Evolutionary conservation across 495 filamentous ascomycete genomes (phyloP), one percentile per base, ranked within the genome.

Genomic region (Tetracladium setigerum): DNA sequence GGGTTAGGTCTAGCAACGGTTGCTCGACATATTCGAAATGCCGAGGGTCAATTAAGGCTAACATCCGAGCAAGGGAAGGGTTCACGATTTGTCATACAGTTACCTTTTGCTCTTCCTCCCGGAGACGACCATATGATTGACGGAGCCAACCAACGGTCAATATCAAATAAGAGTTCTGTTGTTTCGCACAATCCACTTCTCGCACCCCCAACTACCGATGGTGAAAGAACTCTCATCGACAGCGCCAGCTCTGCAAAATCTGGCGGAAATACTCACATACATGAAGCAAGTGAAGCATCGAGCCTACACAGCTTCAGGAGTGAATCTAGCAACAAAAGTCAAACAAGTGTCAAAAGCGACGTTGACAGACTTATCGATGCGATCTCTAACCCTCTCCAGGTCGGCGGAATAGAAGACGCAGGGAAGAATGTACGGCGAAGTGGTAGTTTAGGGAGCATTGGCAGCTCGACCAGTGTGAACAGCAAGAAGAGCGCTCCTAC

Each of bases 41-140:
- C 95, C 84, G 81, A 91, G 44, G 91, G 91, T 0, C 91, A 95
- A 50, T 63, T 97, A 15, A 78, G 86, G 17, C 69, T 97, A 5
- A 94, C 89, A 53, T 95, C 89, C 0, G 88, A 95, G 60, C 77
- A 84, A 61, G 86, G 87, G 0, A 86, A 84, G 56, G 91, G 91
- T 1, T 91, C 89, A 27, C 74, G 84, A 24, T 94, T 97, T 55
- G 74, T 84, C 15, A 77, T 90, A 12, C 77, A 80, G 46, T 58
- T 90, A 32, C 82, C 80, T 4, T 87, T 90, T 46, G 67, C 77
- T 6, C 53, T 89, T 4, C 79, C 84, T 0, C 59, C 67, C 2
- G 66, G 70, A 7, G 70, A 74, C 11, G n/a, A 22, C 2, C 31
- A 38, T 13, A 19, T 27, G 14, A 41, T 31, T 13, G 19, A 41